Percentiles rank a stretch among this genome's conserved stretches.
Evolutionary conservation across 1,139 yeast species (phyloP).

Genomic region (Lodderomyces pseudojiufengensis): DNA sequence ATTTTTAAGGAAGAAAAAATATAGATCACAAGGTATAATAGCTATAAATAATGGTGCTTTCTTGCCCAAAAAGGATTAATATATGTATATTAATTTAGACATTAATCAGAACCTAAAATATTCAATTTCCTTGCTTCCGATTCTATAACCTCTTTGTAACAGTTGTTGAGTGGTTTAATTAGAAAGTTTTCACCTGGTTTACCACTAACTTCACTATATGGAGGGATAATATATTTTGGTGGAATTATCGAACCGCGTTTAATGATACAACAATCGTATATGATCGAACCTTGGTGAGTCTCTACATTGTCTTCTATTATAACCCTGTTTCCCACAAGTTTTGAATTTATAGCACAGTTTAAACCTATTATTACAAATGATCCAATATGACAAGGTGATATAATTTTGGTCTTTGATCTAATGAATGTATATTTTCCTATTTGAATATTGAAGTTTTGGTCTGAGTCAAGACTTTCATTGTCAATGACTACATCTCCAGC

Average conservation of each 20-base stretch:
- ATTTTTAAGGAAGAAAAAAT: conserved; percentile 7
- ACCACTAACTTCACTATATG: conserved; percentile 52
- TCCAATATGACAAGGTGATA: conserved; percentile 36
- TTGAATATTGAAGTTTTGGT: conserved; percentile 13
- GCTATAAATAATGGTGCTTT: conserved; percentile 14
- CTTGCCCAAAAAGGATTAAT: conserved; percentile 20
- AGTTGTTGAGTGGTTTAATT: conserved; percentile 32
- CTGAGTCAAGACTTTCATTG: conserved; percentile 14
- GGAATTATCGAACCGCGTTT: conserved; percentile 50
- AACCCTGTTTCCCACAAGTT: conserved; percentile 57
- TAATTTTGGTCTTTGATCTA: conserved; percentile 20
- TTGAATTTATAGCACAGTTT: conserved; percentile 37
- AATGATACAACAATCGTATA: conserved; percentile 62
- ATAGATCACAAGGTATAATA: conserved; percentile 18
- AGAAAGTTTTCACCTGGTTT: conserved; percentile 29
- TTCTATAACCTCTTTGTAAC: conserved; percentile 44
- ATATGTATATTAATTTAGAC: no score
- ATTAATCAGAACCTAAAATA: conserved; percentile 10
- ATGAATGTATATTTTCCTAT: conserved; percentile 49
- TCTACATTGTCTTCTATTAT: conserved; percentile 41
- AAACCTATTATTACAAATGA: conserved; percentile 55
- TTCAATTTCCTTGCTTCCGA: conserved; percentile 36
- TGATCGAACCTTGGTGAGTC: conserved; percentile 43
- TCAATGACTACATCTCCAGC: conserved; percentile 35
- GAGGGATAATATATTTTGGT: conserved; percentile 54